These are phyloP conservation scores for Brassica juncea DNA, from an alignment of 345 rosid genomes.

Conservation along the genomic window DNA sequence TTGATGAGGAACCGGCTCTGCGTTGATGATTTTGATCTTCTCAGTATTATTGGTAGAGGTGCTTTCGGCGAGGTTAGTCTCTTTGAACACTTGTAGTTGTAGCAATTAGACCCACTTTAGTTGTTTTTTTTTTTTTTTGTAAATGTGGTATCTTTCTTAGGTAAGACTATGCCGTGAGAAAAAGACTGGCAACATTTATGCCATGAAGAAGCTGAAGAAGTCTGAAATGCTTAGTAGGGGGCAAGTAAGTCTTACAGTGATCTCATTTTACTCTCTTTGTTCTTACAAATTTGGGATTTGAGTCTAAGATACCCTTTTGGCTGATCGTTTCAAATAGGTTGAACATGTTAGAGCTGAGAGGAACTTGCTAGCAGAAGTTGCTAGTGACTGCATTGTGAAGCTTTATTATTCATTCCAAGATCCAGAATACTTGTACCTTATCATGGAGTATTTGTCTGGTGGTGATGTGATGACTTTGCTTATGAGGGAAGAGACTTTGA, in stretches of 20 bases:
- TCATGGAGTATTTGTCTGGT: slow-evolving; percentile 96
- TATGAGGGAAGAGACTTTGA: slow-evolving; percentile 92
- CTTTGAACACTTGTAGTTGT: not conserved
- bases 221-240: slow-evolving; percentile 98
- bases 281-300: not conserved
- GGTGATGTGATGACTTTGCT: slow-evolving; percentile 95
- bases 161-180: slow-evolving; percentile 86
- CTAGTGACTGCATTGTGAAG: slow-evolving; percentile 86
- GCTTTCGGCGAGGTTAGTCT: slow-evolving; percentile 92
- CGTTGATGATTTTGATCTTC: slow-evolving; percentile 82
- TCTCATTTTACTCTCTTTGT: not conserved
- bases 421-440: slow-evolving; percentile 70
- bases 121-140: not conserved
- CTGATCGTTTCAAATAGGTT: slow-evolving; percentile 51
- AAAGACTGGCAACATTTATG: slow-evolving; percentile 76
- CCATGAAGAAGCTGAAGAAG: slow-evolving; percentile 95
- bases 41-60: slow-evolving; percentile 84
- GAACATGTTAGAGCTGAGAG: slow-evolving; percentile 94
- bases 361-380: slow-evolving; percentile 96
- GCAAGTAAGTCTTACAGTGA: slow-evolving; percentile 60
- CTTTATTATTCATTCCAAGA: slow-evolving; percentile 93
- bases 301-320: not conserved
- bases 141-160: slow-evolving; percentile 43
- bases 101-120: not conserved
- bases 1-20: slow-evolving; percentile 81